Conservation (phyloP, 148 eudicot species). For the Cornus suecica region DNA sequence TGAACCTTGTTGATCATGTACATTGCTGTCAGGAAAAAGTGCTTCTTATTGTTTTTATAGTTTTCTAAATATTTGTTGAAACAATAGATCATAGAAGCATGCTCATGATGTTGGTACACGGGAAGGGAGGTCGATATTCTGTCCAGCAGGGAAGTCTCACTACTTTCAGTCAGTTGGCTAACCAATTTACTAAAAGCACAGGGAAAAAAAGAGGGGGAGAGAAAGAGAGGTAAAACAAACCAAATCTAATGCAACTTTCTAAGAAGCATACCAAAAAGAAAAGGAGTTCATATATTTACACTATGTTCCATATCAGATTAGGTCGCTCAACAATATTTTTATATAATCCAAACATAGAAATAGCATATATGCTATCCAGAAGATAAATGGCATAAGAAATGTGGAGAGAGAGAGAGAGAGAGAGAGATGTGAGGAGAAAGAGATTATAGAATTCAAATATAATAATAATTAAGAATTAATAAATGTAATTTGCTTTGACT, state of each 20-base stretch:
- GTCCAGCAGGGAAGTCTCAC: background rate
- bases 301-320: no score
- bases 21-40: background rate
- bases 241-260: background rate
- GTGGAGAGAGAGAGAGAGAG: background rate
- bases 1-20: background rate
- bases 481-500: background rate
- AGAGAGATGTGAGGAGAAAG: background rate
- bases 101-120: background rate
- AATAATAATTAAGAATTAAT: background rate
- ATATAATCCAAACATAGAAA: background rate
- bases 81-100: background rate
- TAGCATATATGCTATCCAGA: background rate
- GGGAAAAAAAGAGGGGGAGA: background rate
- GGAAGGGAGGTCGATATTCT: background rate
- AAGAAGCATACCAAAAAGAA: background rate
- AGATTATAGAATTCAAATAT: background rate
- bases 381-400: background rate
- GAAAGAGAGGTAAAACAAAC: background rate
- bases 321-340: background rate
- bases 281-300: background rate
- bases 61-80: background rate
- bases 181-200: no score
- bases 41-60: background rate
- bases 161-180: background rate